Conservation (phyloP, 164 flowering plant species). For the Amborella trichopoda region DNA sequence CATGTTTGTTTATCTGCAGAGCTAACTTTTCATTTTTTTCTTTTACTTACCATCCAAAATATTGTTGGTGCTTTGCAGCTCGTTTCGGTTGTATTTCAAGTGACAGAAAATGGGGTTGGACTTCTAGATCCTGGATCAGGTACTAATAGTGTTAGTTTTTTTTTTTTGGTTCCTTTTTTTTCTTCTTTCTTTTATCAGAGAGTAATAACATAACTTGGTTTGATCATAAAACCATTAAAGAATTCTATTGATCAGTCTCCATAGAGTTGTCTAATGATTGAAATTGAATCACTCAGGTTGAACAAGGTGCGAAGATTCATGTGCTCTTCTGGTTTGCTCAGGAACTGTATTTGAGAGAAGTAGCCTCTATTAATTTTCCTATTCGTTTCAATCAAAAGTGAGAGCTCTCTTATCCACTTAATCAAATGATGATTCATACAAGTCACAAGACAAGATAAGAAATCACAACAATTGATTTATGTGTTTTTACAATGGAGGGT, state of each 20-base stretch:
- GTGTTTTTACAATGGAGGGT: no score
- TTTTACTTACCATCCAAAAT: no score
- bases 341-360: slow-evolving; percentile 59
- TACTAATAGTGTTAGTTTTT: slow-evolving; percentile 46
- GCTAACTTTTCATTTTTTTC: not conserved
- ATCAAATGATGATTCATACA: no score
- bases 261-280: no score
- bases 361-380: slow-evolving; percentile 40
- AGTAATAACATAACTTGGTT: no score
- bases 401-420: no score
- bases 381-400: slow-evolving; percentile 74
- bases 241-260: no score
- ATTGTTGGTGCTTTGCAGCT: slow-evolving; percentile 21
- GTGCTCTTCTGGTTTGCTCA: slow-evolving; percentile 91
- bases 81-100: slow-evolving; percentile 58
- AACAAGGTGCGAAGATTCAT: slow-evolving; percentile 76
- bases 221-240: no score
- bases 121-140: slow-evolving; percentile 78
- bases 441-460: no score
- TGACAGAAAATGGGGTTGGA: slow-evolving; percentile 64
- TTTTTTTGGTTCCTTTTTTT: no score
- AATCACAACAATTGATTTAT: no score
- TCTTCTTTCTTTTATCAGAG: no score
- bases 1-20: not conserved
- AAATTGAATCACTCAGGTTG: slow-evolving; percentile 42